Evolutionary conservation across 2,329 filamentous ascomycete species (phyloP).

Genomic region (Fusarium nelsonii): DNA sequence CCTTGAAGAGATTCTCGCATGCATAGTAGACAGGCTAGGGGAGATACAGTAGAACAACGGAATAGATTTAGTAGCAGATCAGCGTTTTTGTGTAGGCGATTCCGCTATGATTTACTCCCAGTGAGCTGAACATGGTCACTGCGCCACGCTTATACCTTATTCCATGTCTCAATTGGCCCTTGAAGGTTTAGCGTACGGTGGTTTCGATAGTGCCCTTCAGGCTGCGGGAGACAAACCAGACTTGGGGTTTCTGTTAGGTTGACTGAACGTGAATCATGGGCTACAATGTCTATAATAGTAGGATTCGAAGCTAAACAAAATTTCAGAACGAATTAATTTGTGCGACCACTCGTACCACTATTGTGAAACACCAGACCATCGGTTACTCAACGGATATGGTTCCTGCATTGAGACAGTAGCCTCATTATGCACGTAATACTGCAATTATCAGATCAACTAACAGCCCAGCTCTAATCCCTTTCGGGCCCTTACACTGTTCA

Average conservation of each 20-base stretch:
- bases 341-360: fast-evolving
- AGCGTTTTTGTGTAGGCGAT: too few relatives aligned
- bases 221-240: neutral
- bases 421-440: constrained; percentile 4
- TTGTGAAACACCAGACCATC: neutral
- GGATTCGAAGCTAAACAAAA: neutral
- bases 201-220: neutral
- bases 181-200: constrained; percentile 4
- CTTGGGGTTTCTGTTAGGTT: neutral
- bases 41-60: too few relatives aligned
- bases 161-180: neutral
- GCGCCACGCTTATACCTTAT: neutral
- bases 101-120: neutral
- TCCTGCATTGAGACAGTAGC: neutral
- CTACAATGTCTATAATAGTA: neutral
- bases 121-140: neutral
- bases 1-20: neutral
- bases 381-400: neutral
- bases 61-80: too few relatives aligned
- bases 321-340: neutral
- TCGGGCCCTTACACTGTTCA: neutral
- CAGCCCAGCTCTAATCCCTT: neutral
- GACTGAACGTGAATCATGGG: neutral
- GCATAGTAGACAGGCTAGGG: neutral
- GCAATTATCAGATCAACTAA: neutral